Conservation (phyloP, 345 rosid species). For the Hibiscus syriacus region DNA sequence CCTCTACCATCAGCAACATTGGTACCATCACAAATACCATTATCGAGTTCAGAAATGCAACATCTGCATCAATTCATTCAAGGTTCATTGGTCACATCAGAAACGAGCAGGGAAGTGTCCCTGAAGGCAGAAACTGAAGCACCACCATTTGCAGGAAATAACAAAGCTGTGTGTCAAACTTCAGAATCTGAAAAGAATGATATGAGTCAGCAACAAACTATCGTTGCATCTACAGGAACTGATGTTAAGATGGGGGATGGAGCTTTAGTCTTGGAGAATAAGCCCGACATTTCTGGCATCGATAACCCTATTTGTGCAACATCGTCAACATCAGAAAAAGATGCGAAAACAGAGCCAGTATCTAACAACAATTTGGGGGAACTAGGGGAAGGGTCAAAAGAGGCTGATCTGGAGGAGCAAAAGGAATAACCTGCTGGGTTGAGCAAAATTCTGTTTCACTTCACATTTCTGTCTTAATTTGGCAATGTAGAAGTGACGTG, state of each 20-base stretch:
- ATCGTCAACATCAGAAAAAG: background rate
- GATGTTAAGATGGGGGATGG: background rate
- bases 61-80: background rate
- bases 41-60: conserved; percentile 1
- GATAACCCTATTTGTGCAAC: background rate
- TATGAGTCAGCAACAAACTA: background rate
- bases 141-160: background rate
- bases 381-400: background rate
- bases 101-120: background rate
- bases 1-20: background rate
- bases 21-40: background rate
- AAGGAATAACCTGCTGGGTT: too few species aligned
- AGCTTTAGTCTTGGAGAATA: background rate
- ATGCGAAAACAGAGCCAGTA: background rate
- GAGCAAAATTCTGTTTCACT: background rate
- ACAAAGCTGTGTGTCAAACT: background rate
- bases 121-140: background rate
- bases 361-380: background rate
- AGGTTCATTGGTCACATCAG: conserved; percentile 1
- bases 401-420: background rate
- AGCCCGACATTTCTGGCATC: background rate
- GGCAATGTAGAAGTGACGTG: too few species aligned
- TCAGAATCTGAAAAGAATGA: background rate
- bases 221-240: background rate
- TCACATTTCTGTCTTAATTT: background rate